These are phyloP conservation scores for Diutina mesorugosa DNA, from an alignment of 1,139 yeast genomes.

Conservation along the genomic window DNA sequence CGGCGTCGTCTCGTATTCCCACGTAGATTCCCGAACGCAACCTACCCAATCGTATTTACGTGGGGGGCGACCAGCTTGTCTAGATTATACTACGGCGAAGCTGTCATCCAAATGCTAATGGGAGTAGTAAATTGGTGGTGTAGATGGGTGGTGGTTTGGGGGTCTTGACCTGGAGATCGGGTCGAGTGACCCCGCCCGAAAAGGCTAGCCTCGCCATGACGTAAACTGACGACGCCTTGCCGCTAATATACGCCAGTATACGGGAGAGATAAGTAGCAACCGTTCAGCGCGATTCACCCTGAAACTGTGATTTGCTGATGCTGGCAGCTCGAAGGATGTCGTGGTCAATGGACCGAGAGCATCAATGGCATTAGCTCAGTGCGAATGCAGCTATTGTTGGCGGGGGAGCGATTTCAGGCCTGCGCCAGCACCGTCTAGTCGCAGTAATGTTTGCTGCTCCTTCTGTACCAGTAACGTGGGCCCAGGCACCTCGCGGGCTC, in stretches of 20 bases:
- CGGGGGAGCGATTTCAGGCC: background rate
- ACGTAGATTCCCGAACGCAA: background rate
- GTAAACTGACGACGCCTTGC: background rate
- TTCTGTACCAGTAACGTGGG: background rate
- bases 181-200: background rate
- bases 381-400: background rate
- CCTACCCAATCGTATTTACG: background rate
- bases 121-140: too few species aligned
- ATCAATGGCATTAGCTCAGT: background rate
- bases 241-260: background rate
- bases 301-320: background rate
- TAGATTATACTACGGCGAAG: too few species aligned
- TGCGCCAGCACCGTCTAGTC: background rate
- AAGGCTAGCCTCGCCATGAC: background rate
- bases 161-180: background rate
- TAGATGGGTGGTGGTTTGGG: too few species aligned
- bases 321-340: background rate
- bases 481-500: background rate
- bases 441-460: background rate
- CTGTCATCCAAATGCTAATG: too few species aligned
- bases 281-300: background rate
- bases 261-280: background rate
- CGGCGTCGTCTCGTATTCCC: background rate
- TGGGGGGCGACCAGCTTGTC: too few species aligned
- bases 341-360: background rate